Percentiles rank a stretch among this genome's conserved stretches.
Evolutionary conservation across 2,329 filamentous ascomycete species (phyloP).

Genomic region (Calonectria honghensis): DNA sequence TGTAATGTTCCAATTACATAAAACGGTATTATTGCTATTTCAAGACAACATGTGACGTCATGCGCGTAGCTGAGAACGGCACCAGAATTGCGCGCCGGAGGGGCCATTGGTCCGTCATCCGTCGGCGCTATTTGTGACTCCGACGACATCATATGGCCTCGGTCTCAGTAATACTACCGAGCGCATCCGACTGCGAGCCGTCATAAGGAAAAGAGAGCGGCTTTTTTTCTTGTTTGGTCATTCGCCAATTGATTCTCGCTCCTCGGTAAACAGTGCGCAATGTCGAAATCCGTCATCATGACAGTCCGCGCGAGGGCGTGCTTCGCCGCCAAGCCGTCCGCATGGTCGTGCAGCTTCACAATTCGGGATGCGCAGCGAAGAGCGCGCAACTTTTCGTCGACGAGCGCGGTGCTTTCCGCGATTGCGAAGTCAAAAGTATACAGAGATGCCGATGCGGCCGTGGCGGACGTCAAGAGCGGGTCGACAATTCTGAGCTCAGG

Average conservation of each 20-base stretch:
- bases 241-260: slow-evolving; percentile 1
- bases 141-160: slow-evolving; percentile 22
- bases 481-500: slow-evolving; percentile 84
- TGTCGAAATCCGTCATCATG: slow-evolving; percentile 38
- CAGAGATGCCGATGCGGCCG: slow-evolving; percentile 78
- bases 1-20: background rate
- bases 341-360: slow-evolving; percentile 51
- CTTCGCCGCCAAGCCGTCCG: slow-evolving; percentile 38
- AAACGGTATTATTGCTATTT: background rate
- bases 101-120: background rate
- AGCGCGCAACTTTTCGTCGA: slow-evolving; percentile 48
- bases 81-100: slow-evolving; percentile 30
- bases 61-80: slow-evolving; percentile 3
- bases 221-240: background rate
- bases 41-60: slow-evolving; percentile 17
- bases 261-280: background rate
- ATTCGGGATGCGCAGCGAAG: slow-evolving; percentile 32
- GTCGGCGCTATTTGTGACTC: slow-evolving; percentile 31
- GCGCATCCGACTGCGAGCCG: background rate
- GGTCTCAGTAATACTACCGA: slow-evolving; percentile 35
- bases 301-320: slow-evolving; percentile 31
- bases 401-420: slow-evolving; percentile 38
- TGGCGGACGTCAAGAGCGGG: slow-evolving; percentile 82
- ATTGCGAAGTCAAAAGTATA: slow-evolving; percentile 67
- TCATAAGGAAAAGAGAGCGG: slow-evolving; percentile 24